Evolutionary conservation across 1,284 basidiomycete species (phyloP).

Genomic region (Schizopora paradoxa): DNA sequence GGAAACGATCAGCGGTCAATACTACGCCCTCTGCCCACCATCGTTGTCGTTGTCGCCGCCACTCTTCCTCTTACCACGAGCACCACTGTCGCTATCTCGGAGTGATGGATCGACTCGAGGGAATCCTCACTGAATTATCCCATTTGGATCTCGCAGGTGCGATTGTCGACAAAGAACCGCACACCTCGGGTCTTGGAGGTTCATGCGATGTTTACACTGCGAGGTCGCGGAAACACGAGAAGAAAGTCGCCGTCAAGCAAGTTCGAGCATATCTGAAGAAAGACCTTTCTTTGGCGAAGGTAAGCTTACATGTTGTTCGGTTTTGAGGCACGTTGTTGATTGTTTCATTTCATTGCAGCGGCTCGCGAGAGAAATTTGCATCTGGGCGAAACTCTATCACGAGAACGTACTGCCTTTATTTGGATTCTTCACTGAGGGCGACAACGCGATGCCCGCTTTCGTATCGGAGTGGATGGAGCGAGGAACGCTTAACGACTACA

Average conservation of each 20-base stretch:
- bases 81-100: too few relatives aligned
- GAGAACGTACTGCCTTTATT: slow-evolving; percentile 13
- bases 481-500: slow-evolving; percentile 2
- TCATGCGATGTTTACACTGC: not conserved
- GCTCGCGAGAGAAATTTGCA: slow-evolving; percentile 6
- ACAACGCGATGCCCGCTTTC: slow-evolving; percentile 5
- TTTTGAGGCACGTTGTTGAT: too few relatives aligned
- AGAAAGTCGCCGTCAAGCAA: not conserved
- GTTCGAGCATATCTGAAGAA: not conserved
- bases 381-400: slow-evolving; percentile 15
- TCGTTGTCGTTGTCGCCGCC: too few relatives aligned
- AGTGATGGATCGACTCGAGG: too few relatives aligned
- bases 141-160: too few relatives aligned
- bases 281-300: not conserved
- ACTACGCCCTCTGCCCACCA: too few relatives aligned
- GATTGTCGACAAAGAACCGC: not conserved
- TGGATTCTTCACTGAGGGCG: slow-evolving; percentile 11
- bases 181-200: not conserved
- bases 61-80: too few relatives aligned
- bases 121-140: too few relatives aligned
- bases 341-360: not conserved
- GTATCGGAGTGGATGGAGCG: slow-evolving; percentile 15
- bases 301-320: not conserved
- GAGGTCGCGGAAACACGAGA: not conserved
- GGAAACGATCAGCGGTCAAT: too few relatives aligned